Evolutionary conservation across 129 eudicot species (phyloP), one percentile per base, ranked within the genome.

Genomic region (Tanacetum coccineum): DNA sequence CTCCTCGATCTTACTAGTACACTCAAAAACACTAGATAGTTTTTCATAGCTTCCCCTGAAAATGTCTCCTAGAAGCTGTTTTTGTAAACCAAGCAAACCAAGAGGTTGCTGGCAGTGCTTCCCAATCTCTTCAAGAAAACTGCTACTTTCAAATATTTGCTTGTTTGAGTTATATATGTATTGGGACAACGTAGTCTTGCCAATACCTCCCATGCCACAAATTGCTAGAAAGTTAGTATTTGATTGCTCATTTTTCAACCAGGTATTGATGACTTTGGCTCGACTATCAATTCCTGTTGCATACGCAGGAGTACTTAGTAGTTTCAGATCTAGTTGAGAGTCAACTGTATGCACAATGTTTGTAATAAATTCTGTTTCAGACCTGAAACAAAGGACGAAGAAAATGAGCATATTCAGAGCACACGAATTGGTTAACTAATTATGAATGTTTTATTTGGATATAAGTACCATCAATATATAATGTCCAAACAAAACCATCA

Each of bases 161-260:
- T 51, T 66, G 70, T 66, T 25, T 66, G 17, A 28, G 47, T 66
- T 66, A 25, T 66, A 66, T 1, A 66, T 66, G 10, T 15, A 17
- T 66, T 66, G 59, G 17, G 71, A 59, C 1, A 66, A 15, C 17
- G 71, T 66, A 2, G 71, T 66, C 48, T 66, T 66, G 26, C 71
- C 71, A 30, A 25, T 28, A 4, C 71, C 71, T n/a, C 71, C 72
- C 72, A 67, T 67, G 13, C 72, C 72, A 14, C 32, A 67, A 52
- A 67, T 52, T 67, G 72, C 62, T 52, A 67, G 62, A 26, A 25
- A 42, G 3, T 57, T 22, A 30, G 22, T 30, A 52, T 2, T 3
- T 12, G 32, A 14, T 21, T 67, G 72, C 62, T 51, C 39, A 11
- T 17, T 9, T 51, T 12, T 30, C 20, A 67, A 52, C 71, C 71